Conservation (phyloP, 2,329 filamentous ascomycete genomes). For the Fonsecaea nubica region DNA sequence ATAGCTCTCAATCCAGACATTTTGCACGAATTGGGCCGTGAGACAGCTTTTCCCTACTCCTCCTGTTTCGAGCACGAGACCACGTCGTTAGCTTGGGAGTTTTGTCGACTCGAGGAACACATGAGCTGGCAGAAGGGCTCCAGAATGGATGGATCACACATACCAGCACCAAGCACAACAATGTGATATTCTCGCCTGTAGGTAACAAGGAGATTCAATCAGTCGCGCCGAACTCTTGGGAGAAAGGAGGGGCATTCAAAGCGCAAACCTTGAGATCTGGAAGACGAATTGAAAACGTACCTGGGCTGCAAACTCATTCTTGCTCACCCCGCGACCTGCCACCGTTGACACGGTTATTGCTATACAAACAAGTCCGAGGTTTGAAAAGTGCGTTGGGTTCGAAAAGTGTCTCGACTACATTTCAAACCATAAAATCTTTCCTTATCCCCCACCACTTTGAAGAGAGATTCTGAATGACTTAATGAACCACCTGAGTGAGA, state of each 20-base stretch:
- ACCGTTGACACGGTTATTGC: background rate
- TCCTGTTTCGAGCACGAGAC: constrained; percentile 58
- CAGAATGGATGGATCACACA: constrained; percentile 39
- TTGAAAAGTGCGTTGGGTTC: constrained; percentile 7
- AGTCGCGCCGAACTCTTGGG: constrained; percentile 1
- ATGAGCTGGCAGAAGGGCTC: constrained; percentile 26
- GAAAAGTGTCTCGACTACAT: constrained; percentile 17
- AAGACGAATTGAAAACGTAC: constrained; percentile 26
- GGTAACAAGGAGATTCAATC: constrained; percentile 6
- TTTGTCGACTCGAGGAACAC: background rate
- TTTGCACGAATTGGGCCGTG: constrained; percentile 91
- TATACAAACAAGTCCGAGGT: constrained; percentile 12
- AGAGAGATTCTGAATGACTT: background rate
- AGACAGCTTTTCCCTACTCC: constrained; percentile 92
- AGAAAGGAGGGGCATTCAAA: background rate
- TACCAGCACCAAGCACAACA: constrained; percentile 80
- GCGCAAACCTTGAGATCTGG: background rate
- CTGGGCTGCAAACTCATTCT: constrained; percentile 40
- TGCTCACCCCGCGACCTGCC: constrained; percentile 8
- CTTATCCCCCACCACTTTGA: constrained; percentile 1
- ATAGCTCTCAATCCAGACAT: constrained; percentile 92
- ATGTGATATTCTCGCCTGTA: constrained; percentile 78
- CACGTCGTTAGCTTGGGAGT: constrained; percentile 14
- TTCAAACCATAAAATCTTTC: background rate
- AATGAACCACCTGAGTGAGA: background rate